Base-by-base conservation (phyloP, 1,139 yeast species). In the Hyphopichia wangnamkhiaoensis region DNA sequence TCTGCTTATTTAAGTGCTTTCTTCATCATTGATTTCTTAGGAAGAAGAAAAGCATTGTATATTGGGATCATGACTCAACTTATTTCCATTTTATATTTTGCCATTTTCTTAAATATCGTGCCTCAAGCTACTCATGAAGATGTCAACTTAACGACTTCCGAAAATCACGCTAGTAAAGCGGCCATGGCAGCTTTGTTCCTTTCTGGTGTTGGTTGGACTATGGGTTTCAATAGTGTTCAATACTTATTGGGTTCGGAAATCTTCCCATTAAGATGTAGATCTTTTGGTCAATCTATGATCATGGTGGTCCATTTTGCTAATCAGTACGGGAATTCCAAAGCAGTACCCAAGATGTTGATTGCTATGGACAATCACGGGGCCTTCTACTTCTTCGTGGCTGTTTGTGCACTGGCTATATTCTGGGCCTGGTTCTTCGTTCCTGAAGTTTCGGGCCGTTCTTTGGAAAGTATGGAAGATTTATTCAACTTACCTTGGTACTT, bases 171-270 rank as follows among this genome's bases (percentile, higher is more conserved):
- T 4, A 65, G 78, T 31, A 59, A 64, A 37, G 80, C 68, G 40
- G 82, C 84, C 1, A 58, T 78, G 45, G 80, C 82, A 2, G 69
- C 79, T 34, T 58, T 80, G 34, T 79, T 68, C 55, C 48, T 79
- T 33, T 64, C 74, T 30, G 85, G 84, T 42, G 59, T 70, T 9
- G 84, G 83, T 26, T 80, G 85, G 85, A 74, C 81, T 14, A 56
- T 79, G 61, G 85, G 85, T 8, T 80, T 76, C 69, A 80, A 80
- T 59, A 63, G 78, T 3, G 63, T 79, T 41, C 85, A 80, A 55
- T 80, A 79, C 50, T 66, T 80, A 46, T 59, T 80, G 48, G 80
- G 80, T 38, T 69, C 83, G 4, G 85, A 80, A 56, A 69, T 80
- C 38, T 73, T 79, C 57, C 85, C 85, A 19, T 63, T 79, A 49